Base-by-base conservation (phyloP, 495 filamentous ascomycete species). In the Cetradonia linearis region DNA sequence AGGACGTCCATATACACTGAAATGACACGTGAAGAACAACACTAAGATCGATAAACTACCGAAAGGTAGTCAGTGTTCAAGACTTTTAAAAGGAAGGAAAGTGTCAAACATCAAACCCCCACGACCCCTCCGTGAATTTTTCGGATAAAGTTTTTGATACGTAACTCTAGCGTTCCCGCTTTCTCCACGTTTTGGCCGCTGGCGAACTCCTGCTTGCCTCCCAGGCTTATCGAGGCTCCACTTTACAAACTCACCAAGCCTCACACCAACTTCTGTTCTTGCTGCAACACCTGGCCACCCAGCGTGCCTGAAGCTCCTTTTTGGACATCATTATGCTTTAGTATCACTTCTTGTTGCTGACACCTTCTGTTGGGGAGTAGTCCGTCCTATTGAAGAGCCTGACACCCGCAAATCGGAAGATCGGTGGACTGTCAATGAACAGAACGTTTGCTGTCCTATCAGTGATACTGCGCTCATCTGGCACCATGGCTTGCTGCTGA, bases 131-230 rank as follows among this genome's bases (percentile, higher is more conserved):
- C 1, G 20, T 23, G 10, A 46, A 46, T 3, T 25, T 46, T 46
- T 25, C 42, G 8, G 20, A 46, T 10, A 46, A 4, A 46, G 20
- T 46, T 46, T 46, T 25, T 8, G 20, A 46, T 25, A 46, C 42
- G 9, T 46, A 46, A 13, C 20, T 25, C 42, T 46, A 46, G 42
- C 42, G 42, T 46, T 46, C 42, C 42, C 42, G 42, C 42, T 46
- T 44, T 46, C 42, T 46, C 42, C 42, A 46, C 42, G 42, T 46
- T 20, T 46, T 46, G 42, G 42, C 42, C n/a, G 42, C 42, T 20
- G 42, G 14, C 42, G 42, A 46, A 46, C 20, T 46, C 42, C 9
- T 46, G 10, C 42, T 46, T 6, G 42, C 42, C 42, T 46, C 42
- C n/a, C 42, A 46, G 20, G 42, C 20, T 46, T 11, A 46, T 20